These are phyloP conservation scores for Penicillium robsamsonii DNA, from an alignment of 495 filamentous ascomycete species.

Conservation along the genomic window DNA sequence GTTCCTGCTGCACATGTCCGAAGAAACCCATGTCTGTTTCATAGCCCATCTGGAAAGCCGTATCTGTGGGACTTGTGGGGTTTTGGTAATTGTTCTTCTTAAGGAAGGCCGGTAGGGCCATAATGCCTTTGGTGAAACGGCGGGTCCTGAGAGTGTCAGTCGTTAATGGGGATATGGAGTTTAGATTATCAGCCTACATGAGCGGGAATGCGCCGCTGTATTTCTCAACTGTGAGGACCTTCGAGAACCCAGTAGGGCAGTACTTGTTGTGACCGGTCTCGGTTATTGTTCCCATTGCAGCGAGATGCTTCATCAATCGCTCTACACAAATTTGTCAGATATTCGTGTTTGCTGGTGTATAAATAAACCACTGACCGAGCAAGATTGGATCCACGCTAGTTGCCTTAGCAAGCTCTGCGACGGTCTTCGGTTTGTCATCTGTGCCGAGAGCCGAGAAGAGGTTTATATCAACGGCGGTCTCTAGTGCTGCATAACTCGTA, in stretches of 20 bases:
- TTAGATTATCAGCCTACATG: constrained; percentile 12
- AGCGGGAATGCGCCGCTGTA: constrained; percentile 27
- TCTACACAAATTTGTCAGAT: constrained; percentile 1
- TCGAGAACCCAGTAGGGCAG: constrained; percentile 34
- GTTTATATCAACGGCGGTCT: constrained; percentile 22
- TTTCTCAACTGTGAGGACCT: constrained; percentile 31
- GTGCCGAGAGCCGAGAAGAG: constrained; percentile 23
- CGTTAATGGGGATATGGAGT: background rate
- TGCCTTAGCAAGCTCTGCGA: constrained; percentile 18
- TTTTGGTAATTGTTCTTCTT: constrained; percentile 12
- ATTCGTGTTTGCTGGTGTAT: background rate
- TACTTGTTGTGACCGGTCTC: constrained; percentile 43
- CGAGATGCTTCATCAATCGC: constrained; percentile 44
- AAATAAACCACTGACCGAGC: constrained; percentile 12
- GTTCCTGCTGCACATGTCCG: constrained; percentile 2
- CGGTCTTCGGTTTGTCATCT: constrained; percentile 20
- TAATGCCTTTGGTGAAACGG: constrained; percentile 20
- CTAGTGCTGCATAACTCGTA: constrained; percentile 1
- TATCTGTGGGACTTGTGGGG: constrained; percentile 16
- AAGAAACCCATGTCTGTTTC: constrained; percentile 10
- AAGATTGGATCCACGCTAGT: constrained; percentile 24
- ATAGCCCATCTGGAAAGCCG: constrained; percentile 10
- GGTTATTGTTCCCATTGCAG: constrained; percentile 41
- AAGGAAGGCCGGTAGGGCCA: constrained; percentile 16
- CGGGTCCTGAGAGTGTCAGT: constrained; percentile 14